These are phyloP conservation scores for Fusarium cicatricum DNA, from an alignment of 2,329 filamentous ascomycete genomes.

Conservation along the genomic window DNA sequence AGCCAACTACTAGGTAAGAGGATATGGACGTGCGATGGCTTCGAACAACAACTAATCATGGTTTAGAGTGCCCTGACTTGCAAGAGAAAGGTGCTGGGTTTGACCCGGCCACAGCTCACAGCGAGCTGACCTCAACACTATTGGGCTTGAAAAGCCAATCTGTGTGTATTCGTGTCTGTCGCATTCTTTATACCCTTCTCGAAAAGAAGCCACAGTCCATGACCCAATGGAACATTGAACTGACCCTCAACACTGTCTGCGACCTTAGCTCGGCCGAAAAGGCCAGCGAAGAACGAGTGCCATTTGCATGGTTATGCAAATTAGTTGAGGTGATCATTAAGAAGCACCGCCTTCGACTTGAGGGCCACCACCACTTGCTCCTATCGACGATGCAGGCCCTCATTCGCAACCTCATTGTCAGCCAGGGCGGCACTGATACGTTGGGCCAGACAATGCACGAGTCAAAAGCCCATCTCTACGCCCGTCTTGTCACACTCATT, in stretches of 20 bases:
- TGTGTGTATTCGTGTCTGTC: conserved; percentile 51
- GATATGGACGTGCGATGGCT: not conserved
- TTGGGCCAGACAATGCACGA: conserved; percentile 44
- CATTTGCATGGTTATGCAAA: conserved; percentile 59
- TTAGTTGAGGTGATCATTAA: conserved; percentile 65
- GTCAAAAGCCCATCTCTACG: conserved; percentile 59
- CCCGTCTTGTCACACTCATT: conserved; percentile 65
- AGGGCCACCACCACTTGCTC: conserved; percentile 69
- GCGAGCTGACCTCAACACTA: conserved; percentile 50
- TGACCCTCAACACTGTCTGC: conserved; percentile 57
- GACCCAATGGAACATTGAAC: conserved; percentile 67
- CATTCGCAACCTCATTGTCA: conserved; percentile 59
- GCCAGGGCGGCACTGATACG: conserved; percentile 34
- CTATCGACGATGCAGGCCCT: conserved; percentile 63
- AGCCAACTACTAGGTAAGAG: conserved; percentile 50
- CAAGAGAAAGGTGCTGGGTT: conserved; percentile 43
- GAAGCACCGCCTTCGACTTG: conserved; percentile 67
- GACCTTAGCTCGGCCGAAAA: conserved; percentile 43
- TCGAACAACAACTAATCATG: conserved; percentile 17
- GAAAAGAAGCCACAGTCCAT: conserved; percentile 60
- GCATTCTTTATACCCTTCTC: conserved; percentile 56
- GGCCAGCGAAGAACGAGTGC: conserved; percentile 44
- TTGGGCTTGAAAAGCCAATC: conserved; percentile 39
- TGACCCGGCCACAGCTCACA: conserved; percentile 53
- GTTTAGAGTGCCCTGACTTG: conserved; percentile 43